Base-by-base conservation (phyloP, 192 early-diverging fungal species). In the Coemansia sp. region DNA sequence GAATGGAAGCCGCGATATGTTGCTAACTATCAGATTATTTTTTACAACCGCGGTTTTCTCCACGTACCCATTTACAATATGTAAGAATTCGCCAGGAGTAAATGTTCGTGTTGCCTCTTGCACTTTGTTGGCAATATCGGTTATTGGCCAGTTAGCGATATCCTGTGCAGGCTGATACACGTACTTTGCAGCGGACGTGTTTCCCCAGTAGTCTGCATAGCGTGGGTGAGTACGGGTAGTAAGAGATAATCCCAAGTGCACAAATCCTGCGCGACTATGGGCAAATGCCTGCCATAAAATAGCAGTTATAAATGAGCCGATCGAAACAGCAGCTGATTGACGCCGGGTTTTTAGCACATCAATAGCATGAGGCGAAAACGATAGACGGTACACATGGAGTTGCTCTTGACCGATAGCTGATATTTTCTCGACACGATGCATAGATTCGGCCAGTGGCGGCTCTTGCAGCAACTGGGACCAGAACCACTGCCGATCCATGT, bases 151-250 rank as follows among this genome's bases (percentile, higher is more conserved):
- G 3, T 34, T n/a, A n/a, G 12, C 23, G 16, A 62, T 1, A 11
- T 15, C 5, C 2, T 11, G 30, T 2, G 34, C 18, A 2, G 41
- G 17, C 1, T 34, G 17, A 11, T 48, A 18, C 2, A 47, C 52
- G 8, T 58, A 62, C 20, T 62, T 57, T 6, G 53, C 31, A 2
- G 60, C 58, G 5, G 54, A 15, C 0, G 60, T 41, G 38, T 62
- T 69, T 10, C 66, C 66, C 31, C 66, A 69, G 45, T 52, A 62
- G 12, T 57, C 34, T 11, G 59, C 41, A 51, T 62, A 61, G 8
- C 34, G 20, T 0, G 41, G 20, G n/a, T 53, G 18, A 2, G 16
- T 17, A 5, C 66, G 66, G 16, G 58, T 39, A 0, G 60, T 62
- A 5, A 69, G 40, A 3, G 66, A 62, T 6, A 39, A 6, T 3